Base-by-base conservation (phyloP, 2,329 filamentous ascomycete species). In the Penicillium sp. region DNA sequence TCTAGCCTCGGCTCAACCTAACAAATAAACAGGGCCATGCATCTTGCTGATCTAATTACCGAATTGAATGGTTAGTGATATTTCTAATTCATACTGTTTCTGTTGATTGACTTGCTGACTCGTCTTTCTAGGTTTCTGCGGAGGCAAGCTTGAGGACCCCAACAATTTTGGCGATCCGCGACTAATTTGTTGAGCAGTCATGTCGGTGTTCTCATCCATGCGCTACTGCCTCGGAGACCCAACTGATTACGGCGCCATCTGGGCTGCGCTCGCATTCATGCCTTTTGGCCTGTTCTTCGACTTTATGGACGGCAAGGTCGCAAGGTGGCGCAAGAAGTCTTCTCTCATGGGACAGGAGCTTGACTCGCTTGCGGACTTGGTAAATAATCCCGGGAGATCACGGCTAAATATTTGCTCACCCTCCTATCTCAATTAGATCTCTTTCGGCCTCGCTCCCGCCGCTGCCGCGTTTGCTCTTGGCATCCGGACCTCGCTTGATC, bases 291-390 rank as follows among this genome's bases (percentile, higher is more conserved):
- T 97, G 11, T 97, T 97, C 79, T 97, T 97, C 74, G 94, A 99
- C 75, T 95, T 96, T 70, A 91, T 97, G 82, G 94, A 99, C 74
- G 94, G 94, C 70, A 94, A 92, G 71, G 92, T 99, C 52, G 94
- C 94, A 60, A 83, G 94, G 61, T 97, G 94, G 94, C 86, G 94
- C 72, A 88, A 91, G 77, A 99, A 97, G 86, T 94, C 90, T 67
- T 95, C 90, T 66, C 80, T 99, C 71, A 97, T 99, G 93, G 94
- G 94, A 11, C 93, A 97, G 75, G 94, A 99, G 76, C 79, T 99
- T 52, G 94, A 99, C 74, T 97, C 93, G 7, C 81, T 99, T 44
- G 94, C 94, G 51, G 94, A 99, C 72, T 74, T 99, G 80, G 91
- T 96, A 87, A 44, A 40, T 34, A 7, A 19, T 39, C 18, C 18